Evolutionary conservation across 1,139 yeast genomes (phyloP), one percentile per base, ranked within the genome.

Genomic region (Yamadazyma buinensis): DNA sequence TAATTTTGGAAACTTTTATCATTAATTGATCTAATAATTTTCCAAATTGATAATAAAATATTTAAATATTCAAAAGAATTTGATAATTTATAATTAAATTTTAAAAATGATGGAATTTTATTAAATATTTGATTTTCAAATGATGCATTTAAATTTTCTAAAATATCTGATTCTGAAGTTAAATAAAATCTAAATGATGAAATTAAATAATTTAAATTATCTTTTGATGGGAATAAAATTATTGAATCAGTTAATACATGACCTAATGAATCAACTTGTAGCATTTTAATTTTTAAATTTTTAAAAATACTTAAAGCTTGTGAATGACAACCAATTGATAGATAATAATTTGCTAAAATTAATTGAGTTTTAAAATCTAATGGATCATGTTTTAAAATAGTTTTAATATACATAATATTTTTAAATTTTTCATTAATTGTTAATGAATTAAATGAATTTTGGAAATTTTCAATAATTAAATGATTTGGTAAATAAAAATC

Each of bases 241-340:
- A 40, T 29, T 0, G 77, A 51, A 32, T 86, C 64, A 1, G 78
- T 67, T 7, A 67, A 52, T 11, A 84, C 52, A 40, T 71, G 66
- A 43, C 83, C 80, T 35, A 88, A 57, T 0, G 92, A 77, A 51
- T 92, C 97, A 42, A 75, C 68, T 56, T 92, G 98, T 10, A 88
- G 60, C 64, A 82, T 82, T 49, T 84, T 85, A 42, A 88, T 75
- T 30, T 78, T 75, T 34, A 92, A 60, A 0, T 64, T 49, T 7
- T 74, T 62, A 51, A 71, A 80, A 35, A 79, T 75, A 9, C 60
- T 61, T 12, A 60, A 48, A 3, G 92, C 80, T 30, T 64, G 55
- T 3, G 72, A 55, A 30, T 88, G 87, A 9, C 87, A 52, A 25
- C 71, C 59, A 13, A 43, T 31, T 10, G 25, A 26, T 12, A 75